Base-by-base conservation (phyloP, 169 alveolate species). In the Toxoplasma gondii region DNA sequence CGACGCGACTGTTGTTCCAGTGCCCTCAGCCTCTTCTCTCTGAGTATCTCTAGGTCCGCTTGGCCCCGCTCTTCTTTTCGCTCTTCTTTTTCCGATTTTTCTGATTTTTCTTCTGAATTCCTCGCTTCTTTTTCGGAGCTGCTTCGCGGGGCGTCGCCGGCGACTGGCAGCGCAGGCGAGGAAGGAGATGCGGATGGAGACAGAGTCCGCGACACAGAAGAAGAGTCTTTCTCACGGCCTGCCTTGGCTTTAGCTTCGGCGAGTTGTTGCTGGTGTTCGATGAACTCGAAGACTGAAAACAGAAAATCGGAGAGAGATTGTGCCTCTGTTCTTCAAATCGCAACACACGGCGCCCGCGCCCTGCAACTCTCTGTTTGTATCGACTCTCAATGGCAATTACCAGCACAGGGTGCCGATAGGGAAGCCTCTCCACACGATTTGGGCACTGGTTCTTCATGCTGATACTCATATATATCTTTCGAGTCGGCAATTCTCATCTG, bases 211-310 rank as follows among this genome's bases (percentile, higher is more conserved):
- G 34, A 64, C 74, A 45, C 29, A 10, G 86, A 78, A 27, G 86
- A 36, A 41, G 10, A 45, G 45, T 45, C 39, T 78, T 38, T 36
- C 29, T 22, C 34, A 19, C 74, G 74, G 74, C 31, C 34, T 64
- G 74, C 74, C 9, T 4, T 19, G 31, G 74, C 74, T 44, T 12
- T 34, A 2, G 94, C 58, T 44, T 41, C 22, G 38, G 88, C 88
- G 41, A 74, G 19, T 38, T 84, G 69, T 31, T 92, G 88, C 88
- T 92, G 94, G 64, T 67, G 91, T 88, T 92, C 94, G 74, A 92
- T 64, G 54, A 92, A 92, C 81, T 92, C 94, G 49, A 92, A 92
- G 41, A 92, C 94, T 92, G 94, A 31, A 45, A 43, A 74, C 80
- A 44, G 29, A 5, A 80, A 43, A 0, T 38, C 38, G 0, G 22